Evolutionary conservation across 1,284 basidiomycete species (phyloP).

Genomic region (Ganoderma meredithae): DNA sequence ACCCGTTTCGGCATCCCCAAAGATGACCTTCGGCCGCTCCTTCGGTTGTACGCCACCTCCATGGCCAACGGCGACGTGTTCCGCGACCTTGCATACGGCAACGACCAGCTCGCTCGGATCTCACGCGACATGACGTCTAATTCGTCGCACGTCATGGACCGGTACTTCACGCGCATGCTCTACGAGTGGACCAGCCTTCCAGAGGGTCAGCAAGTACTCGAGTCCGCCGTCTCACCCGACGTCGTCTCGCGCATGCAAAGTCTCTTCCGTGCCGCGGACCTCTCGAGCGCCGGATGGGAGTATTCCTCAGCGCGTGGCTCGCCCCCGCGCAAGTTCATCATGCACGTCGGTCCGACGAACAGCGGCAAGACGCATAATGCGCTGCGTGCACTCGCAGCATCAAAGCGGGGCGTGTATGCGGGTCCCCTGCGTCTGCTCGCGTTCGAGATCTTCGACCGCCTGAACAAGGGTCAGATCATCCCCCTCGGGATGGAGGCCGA

Average conservation of each 20-base stretch:
- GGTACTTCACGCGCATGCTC: slow-evolving; percentile 48
- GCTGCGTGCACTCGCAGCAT: slow-evolving; percentile 84
- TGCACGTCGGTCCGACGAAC: slow-evolving; percentile 98
- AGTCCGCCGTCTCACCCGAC: slow-evolving; percentile 33
- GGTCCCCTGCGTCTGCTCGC: slow-evolving; percentile 94
- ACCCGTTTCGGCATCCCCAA: slow-evolving; percentile 52
- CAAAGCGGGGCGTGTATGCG: slow-evolving; percentile 83
- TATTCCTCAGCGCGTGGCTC: slow-evolving; percentile 49
- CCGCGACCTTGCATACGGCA: slow-evolving; percentile 44
- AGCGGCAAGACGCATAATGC: slow-evolving; percentile 97
- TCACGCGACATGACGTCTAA: slow-evolving; percentile 36
- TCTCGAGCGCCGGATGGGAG: slow-evolving; percentile 48
- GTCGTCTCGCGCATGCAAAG: slow-evolving; percentile 48
- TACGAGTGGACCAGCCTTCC: slow-evolving; percentile 58
- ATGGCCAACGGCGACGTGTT: slow-evolving; percentile 46
- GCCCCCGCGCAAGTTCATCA: slow-evolving; percentile 78
- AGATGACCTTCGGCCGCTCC: slow-evolving; percentile 43
- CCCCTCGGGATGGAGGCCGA: slow-evolving; percentile 57
- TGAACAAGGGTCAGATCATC: slow-evolving; percentile 89
- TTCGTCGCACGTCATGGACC: slow-evolving; percentile 40
- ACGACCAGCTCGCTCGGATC: slow-evolving; percentile 42
- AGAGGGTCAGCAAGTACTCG: slow-evolving; percentile 37
- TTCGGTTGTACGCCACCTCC: slow-evolving; percentile 45
- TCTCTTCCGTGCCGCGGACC: slow-evolving; percentile 51
- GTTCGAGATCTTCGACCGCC: slow-evolving; percentile 93